Base-by-base conservation (phyloP, 164 flowering plant genomes). In the Echeveria elegans region DNA sequence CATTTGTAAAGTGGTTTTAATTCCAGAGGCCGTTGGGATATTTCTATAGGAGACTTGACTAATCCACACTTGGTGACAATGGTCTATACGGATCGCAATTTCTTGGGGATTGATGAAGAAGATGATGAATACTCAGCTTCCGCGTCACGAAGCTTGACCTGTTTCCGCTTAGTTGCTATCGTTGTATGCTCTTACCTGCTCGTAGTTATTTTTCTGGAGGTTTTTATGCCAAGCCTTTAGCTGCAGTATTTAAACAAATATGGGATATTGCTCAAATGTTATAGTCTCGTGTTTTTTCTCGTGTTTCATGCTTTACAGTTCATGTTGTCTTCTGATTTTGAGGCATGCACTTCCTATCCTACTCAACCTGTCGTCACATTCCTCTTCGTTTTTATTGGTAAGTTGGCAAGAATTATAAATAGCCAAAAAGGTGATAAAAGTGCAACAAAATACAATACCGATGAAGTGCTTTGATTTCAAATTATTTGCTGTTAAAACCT, bases 11-110 rank as follows among this genome's bases (percentile, higher is more conserved):
- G 26, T 14, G 2, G 41, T 63, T 38, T 43, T 60, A 34, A 45
- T 69, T 29, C 63, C 77, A 86, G 90, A 73, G 85, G 86, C 64
- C 79, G 75, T 30, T 85, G 87, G 87, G 83, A 81, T 64, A 78
- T 82, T 26, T 71, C 80, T 18, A 71, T 79, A 68, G 74, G 83
- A 45, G 80, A 77, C 32, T 59, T 77, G 30, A 73, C 70, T 64
- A 76, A 78, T 74, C 79, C 82, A 21, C 82, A n/a, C n/a, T n/a
- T n/a, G n/a, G n/a, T n/a, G n/a, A n/a, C n/a, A n/a, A n/a, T n/a
- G n/a, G n/a, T n/a, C 64, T 74, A 87, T 15, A 69, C 85, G 29
- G 78, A 82, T 38, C 82, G 67, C 6, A 67, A 43, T 65, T 71
- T 77, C 41, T 11, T 38, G 28, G 60, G 23, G 40, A 38, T 77